Percentiles rank a stretch among this genome's conserved stretches.
These are phyloP conservation scores for Andrographis paniculata DNA, from an alignment of 305 asterid species.

Conservation along the genomic window DNA sequence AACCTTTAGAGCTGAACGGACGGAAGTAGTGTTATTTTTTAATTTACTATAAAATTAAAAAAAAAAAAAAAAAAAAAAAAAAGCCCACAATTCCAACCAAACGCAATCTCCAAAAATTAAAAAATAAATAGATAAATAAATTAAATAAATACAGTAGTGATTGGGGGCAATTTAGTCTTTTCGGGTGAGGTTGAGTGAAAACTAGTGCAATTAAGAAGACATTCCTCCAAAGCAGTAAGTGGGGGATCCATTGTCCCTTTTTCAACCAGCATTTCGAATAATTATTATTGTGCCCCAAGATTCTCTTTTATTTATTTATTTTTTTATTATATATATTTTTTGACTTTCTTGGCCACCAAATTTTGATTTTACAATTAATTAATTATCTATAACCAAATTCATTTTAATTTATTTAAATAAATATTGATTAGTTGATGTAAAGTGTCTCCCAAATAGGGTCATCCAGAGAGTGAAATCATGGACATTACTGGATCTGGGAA, in stretches of 20 bases:
- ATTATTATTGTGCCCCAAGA: conserved; percentile 58
- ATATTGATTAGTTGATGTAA: background rate
- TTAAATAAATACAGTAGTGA: no score
- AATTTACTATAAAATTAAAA: no score
- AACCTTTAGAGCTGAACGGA: no score
- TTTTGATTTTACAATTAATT: background rate
- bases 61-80: no score
- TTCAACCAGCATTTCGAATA: conserved; percentile 79
- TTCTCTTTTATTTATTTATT: conserved; percentile 43
- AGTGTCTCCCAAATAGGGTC: background rate
- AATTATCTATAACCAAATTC: background rate
- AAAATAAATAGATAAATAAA: no score
- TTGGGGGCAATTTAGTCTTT: no score
- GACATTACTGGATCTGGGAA: background rate
- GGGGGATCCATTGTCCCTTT: conserved; percentile 56
- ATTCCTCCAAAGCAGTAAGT: background rate
- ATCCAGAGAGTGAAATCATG: background rate
- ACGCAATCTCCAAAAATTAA: no score
- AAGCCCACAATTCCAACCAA: no score
- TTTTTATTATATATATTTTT: no score
- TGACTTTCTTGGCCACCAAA: no score
- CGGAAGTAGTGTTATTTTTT: no score
- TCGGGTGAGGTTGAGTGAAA: no score
- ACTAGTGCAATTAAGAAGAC: background rate
- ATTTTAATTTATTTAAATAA: background rate